phyloP scores from a whole-genome alignment of 192 early-diverging fungal genomes.

The Haplosporangium gracile region DNA sequence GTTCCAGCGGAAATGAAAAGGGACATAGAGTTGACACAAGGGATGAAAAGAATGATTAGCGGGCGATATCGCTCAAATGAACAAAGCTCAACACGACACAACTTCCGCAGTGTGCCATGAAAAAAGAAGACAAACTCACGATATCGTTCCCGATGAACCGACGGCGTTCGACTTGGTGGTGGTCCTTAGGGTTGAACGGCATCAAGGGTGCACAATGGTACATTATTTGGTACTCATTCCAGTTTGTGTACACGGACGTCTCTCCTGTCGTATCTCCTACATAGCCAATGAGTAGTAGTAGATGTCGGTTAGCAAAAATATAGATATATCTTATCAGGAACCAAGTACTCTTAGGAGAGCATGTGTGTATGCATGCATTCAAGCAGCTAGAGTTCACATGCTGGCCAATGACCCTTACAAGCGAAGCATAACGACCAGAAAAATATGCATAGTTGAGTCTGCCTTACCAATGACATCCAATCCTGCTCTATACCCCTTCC shows the following conservation, averaged over 20 bases:
- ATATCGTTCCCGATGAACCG: slow-evolving; percentile 84
- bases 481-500: slow-evolving; percentile 80
- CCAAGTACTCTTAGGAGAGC: background rate
- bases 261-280: slow-evolving; percentile 77
- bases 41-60: background rate
- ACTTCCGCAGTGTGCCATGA: slow-evolving; percentile 25
- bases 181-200: slow-evolving; percentile 69
- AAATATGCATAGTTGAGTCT: too few species aligned
- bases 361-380: background rate
- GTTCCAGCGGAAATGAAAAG: background rate
- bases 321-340: background rate
- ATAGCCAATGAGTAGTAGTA: background rate
- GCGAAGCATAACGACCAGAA: background rate
- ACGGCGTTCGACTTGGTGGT: slow-evolving; percentile 77
- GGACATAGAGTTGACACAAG: background rate
- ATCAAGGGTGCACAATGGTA: slow-evolving; percentile 79
- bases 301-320: background rate
- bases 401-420: background rate
- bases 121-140: slow-evolving; percentile 68
- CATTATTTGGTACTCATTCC: slow-evolving; percentile 83
- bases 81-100: too few species aligned
- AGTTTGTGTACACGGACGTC: slow-evolving; percentile 76
- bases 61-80: background rate
- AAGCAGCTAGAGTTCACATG: background rate
- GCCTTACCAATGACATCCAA: slow-evolving; percentile 71